Base-by-base conservation (phyloP, 1,284 basidiomycete genomes). In the Microbotryum scabiosae region DNA sequence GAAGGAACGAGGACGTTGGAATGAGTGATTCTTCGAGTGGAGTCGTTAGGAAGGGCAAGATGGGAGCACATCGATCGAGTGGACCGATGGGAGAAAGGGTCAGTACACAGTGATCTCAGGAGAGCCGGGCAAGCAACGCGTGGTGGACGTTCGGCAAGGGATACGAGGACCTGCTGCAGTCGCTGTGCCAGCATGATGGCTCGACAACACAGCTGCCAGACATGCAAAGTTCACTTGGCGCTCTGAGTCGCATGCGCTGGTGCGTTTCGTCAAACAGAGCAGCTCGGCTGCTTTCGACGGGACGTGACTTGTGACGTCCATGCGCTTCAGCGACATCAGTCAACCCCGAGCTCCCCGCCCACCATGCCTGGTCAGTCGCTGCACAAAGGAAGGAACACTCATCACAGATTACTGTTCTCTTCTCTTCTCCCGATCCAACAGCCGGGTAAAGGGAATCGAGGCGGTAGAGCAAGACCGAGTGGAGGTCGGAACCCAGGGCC, bases 21-120 rank as follows among this genome's bases (percentile, higher is more conserved):
- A 66, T 68, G 67, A 51, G 48, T 6, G 67, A 68, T 21, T 56
- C 41, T 3, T 25, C 25, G n/a, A 45, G 41, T 18, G 60, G 59
- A n/a, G 56, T 36, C 0, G 54, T 36, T 2, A 51, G 47, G 4
- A 56, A 46, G n/a, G 21, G 63, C 3, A 48, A 60, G 32, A 51
- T 54, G 30, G 61, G 66, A 5, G 46, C 60, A 51, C 61, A 59
- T 36, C 26, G 36, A 21, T 23, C 59, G 43, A 25, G 28, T 20
- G 56, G 60, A 9, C 67, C 67, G 10, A 68, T 68, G 67, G 67
- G 67, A 20, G 57, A 68, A 25, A n/a, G 67, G 20, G 65, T 67
- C 16, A 60, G 65, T 59, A 7, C 28, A 3, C 23, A 12, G 6
- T 18, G 9, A 41, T 18, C 12, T 1, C 36, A 12, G 36, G 5